Base-by-base conservation (phyloP, 192 early-diverging fungal species). In the Anaeromyces robustus region DNA sequence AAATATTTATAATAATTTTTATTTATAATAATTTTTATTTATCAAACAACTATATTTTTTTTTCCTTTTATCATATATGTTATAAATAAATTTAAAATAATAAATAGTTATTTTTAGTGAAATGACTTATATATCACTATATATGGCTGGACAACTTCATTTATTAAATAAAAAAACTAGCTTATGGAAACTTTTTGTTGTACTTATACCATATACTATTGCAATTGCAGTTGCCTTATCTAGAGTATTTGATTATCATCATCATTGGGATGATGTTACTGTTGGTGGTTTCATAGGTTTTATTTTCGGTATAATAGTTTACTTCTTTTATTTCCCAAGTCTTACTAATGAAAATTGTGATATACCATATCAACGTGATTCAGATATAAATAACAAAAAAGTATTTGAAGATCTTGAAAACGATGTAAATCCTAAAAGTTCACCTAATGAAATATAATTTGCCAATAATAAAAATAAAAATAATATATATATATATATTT, bases 181-280 rank as follows among this genome's bases (percentile, higher is more conserved):
- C 78, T 89, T 90, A 7, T 92, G 91, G 84, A 94, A 94, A 83
- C 85, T 87, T 19, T 90, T 94, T 80, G 80, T 92, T 11, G 87
- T 87, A 11, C 82, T 87, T 30, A 78, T 89, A 22, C 94, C 94
- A 13, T 77, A 88, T 77, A 82, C 92, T 52, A 82, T 83, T 0
- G 94, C 93, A 17, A 79, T 86, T 41, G 80, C 90, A 29, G 87
- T 95, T 34, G 90, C 88, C 19, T 88, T 90, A 28, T 91, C 92
- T 79, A 89, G 94, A 39, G 89, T 89, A 0, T 85, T 84, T 77
- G 92, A 95, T 83, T 95, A 95, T 81, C 89, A 92, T 80, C 94
- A 95, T 81, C 93, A 93, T 77, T 93, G 92, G 92, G 89, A 90
- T 78, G 94, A 95, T 83, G 93, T 95, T 29, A 80, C 89, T 34